These are phyloP conservation scores for Fusarium anthophilum DNA, from an alignment of 2,329 filamentous ascomycete genomes.

Conservation along the genomic window DNA sequence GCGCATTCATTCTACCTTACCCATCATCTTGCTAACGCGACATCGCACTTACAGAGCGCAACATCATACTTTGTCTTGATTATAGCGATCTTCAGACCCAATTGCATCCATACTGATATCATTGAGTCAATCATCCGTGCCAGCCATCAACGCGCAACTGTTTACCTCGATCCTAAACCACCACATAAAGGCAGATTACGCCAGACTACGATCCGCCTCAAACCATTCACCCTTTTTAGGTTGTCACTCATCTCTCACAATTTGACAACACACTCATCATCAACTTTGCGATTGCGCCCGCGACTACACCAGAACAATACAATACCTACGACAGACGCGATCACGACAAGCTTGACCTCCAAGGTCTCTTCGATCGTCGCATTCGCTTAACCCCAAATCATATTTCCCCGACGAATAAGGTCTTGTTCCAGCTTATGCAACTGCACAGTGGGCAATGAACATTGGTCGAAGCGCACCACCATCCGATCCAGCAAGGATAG, in stretches of 20 bases:
- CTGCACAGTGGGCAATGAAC: constrained; percentile 45
- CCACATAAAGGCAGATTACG: background rate
- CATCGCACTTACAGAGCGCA: constrained; percentile 15
- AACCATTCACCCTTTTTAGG: background rate
- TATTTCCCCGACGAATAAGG: constrained; percentile 28
- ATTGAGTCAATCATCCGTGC: background rate
- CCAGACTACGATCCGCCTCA: background rate
- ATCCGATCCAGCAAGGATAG: constrained; percentile 38
- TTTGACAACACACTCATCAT: background rate
- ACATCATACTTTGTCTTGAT: background rate
- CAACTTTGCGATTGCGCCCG: background rate
- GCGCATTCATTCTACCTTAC: constrained; percentile 19
- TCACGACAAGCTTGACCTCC: constrained; percentile 25
- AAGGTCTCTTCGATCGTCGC: constrained; percentile 37
- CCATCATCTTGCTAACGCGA: constrained; percentile 16
- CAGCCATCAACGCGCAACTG: constrained; percentile 4
- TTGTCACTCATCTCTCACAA: background rate
- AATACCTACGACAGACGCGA: constrained; percentile 20
- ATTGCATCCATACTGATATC: background rate
- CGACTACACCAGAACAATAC: constrained; percentile 16
- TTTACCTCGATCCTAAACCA: background rate
- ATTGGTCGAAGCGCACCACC: constrained; percentile 18
- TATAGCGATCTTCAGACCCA: background rate
- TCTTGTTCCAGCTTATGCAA: constrained; percentile 42
- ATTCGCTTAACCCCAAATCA: constrained; percentile 29